Evolutionary conservation across 257 asterid species (phyloP), one percentile per base, ranked within the genome.

Genomic region (Scutellaria galericulata): DNA sequence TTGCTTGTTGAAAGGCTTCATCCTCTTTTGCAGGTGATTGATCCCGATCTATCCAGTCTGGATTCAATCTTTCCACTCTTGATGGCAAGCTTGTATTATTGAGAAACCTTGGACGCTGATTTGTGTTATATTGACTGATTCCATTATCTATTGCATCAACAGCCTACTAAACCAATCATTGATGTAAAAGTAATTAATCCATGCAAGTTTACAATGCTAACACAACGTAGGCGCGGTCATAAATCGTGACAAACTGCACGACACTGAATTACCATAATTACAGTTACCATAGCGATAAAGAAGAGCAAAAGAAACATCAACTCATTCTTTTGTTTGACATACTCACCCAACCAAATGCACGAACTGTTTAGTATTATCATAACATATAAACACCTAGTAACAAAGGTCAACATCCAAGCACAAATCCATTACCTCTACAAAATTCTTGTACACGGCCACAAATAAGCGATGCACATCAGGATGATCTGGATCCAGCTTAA

Each of bases 401-500:
- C 27, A 47, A 14, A 48, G 31, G 45, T 18, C 24, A 50, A 5
- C 10, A 39, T 20, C 6, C 52, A 64, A 65, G 58, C 47, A 52
- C 50, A 45, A 31, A 74, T 74, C 35, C 10, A 45, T 20, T 66
- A 74, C 79, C 79, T 74, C 79, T 56, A 74, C 39, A 66, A 66
- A 74, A 65, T 74, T 63, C 71, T 73, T 73, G 57, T 73, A 63
- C 58, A 73, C 31, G 20, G 71, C 14, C 40, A 73, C 7, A 42
- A 46, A 74, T 66, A 74, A 66, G 42, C 67, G 68, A 27, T 74
- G 52, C 61, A 74, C 67, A 56, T 74, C 73, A 54, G 73, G 71
- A 66, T 74, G 79, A 37, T 66, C 79, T 46, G 74, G 48, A 39
- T 74, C 74, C 73, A 74, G 62, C 73, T 66, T 55, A 74, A 66